Evolutionary conservation across 441 rosid species (phyloP).

Genomic region (Pelargonium myrrhifolium): DNA sequence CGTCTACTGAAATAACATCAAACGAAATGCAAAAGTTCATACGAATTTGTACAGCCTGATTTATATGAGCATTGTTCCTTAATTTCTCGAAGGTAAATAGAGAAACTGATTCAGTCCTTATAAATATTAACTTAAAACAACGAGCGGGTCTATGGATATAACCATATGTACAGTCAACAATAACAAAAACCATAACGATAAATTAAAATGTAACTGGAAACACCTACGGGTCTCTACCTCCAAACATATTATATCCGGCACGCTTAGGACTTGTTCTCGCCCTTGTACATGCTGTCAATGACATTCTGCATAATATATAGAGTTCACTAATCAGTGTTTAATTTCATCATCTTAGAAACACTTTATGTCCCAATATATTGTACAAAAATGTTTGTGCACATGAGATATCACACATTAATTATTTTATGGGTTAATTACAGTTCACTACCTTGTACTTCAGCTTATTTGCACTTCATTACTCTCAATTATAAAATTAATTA

Average conservation of each 20-base stretch:
- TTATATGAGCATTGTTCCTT: not conserved
- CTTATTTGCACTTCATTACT: too few relatives aligned
- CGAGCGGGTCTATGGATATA: not conserved
- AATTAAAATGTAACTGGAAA: not conserved
- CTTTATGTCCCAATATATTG: not conserved
- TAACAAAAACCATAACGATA: not conserved
- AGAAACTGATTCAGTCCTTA: not conserved
- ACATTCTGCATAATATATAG: constrained; percentile 33
- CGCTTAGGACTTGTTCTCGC: constrained; percentile 36
- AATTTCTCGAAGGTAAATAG: not conserved
- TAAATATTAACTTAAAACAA: not conserved
- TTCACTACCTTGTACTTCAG: too few relatives aligned
- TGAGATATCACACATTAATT: too few relatives aligned
- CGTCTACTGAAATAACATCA: too few relatives aligned
- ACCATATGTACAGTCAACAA: constrained; percentile 22
- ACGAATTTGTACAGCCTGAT: not conserved
- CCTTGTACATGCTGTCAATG: constrained; percentile 68
- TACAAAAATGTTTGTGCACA: not conserved
- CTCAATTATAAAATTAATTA: too few relatives aligned
- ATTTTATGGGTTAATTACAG: too few relatives aligned
- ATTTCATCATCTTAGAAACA: not conserved
- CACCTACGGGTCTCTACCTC: not conserved
- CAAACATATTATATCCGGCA: constrained; percentile 15
- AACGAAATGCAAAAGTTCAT: too few relatives aligned
- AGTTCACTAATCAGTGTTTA: not conserved